A percentile compares a stretch with the other conserved stretches of the same genome.
phyloP scores from a whole-genome alignment of 2,329 filamentous ascomycete genomes.

The Ascochyta rabiei region DNA sequence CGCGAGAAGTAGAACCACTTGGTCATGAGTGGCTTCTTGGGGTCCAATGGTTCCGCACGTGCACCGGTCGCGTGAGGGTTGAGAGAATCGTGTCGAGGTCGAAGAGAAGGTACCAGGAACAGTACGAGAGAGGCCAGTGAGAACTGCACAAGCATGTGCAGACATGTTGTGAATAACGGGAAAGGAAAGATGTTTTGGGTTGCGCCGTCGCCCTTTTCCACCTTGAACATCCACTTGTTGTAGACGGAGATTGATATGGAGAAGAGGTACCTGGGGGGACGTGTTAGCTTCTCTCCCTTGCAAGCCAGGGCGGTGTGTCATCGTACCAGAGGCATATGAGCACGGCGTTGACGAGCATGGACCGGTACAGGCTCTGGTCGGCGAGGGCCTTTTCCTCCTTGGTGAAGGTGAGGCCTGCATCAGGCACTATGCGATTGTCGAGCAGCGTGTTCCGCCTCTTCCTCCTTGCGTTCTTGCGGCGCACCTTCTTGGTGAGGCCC shows the following conservation, averaged over 20 bases:
- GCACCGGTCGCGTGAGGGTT: slow-evolving; percentile 38
- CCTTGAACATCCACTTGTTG: slow-evolving; percentile 99
- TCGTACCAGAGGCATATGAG: slow-evolving; percentile 81
- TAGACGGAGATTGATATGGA: slow-evolving; percentile 81
- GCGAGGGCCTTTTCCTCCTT: slow-evolving; percentile 76
- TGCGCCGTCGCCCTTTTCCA: slow-evolving; percentile 50
- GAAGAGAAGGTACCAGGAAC: slow-evolving; percentile 79
- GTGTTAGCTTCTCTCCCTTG: slow-evolving; percentile 19
- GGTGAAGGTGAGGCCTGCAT: slow-evolving; percentile 57
- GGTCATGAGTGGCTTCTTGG: slow-evolving; percentile 72
- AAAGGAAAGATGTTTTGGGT: slow-evolving; percentile 76
- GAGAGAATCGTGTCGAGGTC: slow-evolving; percentile 64
- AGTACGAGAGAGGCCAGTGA: slow-evolving; percentile 76
- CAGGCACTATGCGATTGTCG: slow-evolving; percentile 69
- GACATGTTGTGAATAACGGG: slow-evolving; percentile 90
- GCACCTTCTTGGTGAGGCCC: slow-evolving; percentile 77
- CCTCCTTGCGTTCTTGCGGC: slow-evolving; percentile 69
- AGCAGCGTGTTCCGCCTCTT: slow-evolving; percentile 72
- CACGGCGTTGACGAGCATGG: slow-evolving; percentile 73
- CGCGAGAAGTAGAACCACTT: slow-evolving; percentile 90
- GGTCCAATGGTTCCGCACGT: slow-evolving; percentile 41
- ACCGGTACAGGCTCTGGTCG: slow-evolving; percentile 73
- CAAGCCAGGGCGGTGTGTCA: background rate
- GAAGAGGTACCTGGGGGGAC: slow-evolving; percentile 69
- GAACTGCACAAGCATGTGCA: slow-evolving; percentile 96